Base-by-base conservation (phyloP, 2,329 filamentous ascomycete genomes). In the Alternaria panax region DNA sequence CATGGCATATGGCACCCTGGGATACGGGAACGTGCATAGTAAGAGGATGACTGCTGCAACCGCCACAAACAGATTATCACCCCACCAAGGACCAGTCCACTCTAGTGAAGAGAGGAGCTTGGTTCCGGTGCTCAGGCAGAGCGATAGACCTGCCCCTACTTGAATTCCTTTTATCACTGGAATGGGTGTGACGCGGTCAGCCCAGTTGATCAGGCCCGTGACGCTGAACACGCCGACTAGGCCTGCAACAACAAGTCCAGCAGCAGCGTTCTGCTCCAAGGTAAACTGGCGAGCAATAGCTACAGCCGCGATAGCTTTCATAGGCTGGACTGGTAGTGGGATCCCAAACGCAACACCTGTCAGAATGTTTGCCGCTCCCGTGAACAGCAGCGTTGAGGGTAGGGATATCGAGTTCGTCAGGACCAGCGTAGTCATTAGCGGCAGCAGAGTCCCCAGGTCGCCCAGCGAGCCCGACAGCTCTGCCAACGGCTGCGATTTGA, bases 101-200 rank as follows among this genome's bases (percentile, higher is more conserved):
- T 83, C 81, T 4, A 97, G 82, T 2, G 87, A 87, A 18, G 84
- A 82, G 12, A 95, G 83, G 58, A 96, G 84, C 0, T 84, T 82
- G 2, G 73, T 70, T 3, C 92, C 92, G 7, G 92, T 92, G 12
- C 91, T 90, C 57, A 96, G 85, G 54, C 93, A 86, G 16, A 98
- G 85, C 16, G 90, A 92, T 47, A 98, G 82, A 1, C 94, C 94
- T 5, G 94, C 94, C 36, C 94, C 94, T 47, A 97, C 87, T 79
- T 98, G 95, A 66, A 98, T 97, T 28, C 94, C 94, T 75, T 96
- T 97, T 53, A 98, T 89, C 0, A 98, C 90, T 0, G 93, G 92
- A 14, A 93, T 87, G 0, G 94, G 94, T 8, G 96, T 90, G 14
- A 88, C 83, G n/a, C 83, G 80, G 8, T 91, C 89, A 51, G 92